phyloP scores from a whole-genome alignment of 2,329 filamentous ascomycete species.

The Rhynchosporium agropyri region DNA sequence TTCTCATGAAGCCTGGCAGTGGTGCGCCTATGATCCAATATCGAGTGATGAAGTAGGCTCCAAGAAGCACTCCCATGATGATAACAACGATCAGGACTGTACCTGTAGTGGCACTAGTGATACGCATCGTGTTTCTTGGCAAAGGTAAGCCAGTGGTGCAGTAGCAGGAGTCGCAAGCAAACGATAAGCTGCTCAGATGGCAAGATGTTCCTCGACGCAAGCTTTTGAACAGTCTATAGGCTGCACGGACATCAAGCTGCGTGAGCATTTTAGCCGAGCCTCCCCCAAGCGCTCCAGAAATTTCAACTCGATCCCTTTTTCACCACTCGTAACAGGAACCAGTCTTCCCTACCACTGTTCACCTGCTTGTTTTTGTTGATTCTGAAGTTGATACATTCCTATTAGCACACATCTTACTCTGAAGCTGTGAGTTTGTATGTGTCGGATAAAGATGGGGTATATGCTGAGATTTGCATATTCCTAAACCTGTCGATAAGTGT shows the following conservation, averaged over 20 bases:
- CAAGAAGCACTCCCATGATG: conserved; percentile 7
- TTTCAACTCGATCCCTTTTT: conserved; percentile 2
- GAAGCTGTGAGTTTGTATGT: background rate
- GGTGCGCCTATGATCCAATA: conserved; percentile 13
- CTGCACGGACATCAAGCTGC: no score
- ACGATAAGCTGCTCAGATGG: background rate
- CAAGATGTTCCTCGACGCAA: background rate
- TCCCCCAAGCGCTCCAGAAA: background rate
- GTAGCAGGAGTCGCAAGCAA: background rate
- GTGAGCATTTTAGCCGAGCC: background rate
- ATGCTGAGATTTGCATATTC: conserved; percentile 3
- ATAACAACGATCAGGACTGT: conserved; percentile 14
- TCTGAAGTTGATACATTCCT: conserved; percentile 4
- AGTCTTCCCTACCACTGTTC: background rate
- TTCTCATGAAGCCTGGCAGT: conserved; percentile 12
- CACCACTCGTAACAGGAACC: conserved; percentile 1
- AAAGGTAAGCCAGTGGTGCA: conserved; percentile 3
- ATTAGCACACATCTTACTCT: background rate
- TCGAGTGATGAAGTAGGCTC: conserved; percentile 13
- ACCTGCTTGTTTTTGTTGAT: background rate
- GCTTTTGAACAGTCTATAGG: background rate
- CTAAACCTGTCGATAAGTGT: background rate
- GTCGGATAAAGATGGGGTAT: conserved; percentile 1
- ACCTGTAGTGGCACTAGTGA: conserved; percentile 9
- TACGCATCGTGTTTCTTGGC: conserved; percentile 10